A percentile compares a stretch with the other conserved stretches of the same genome.
phyloP scores from a whole-genome alignment of 2,329 filamentous ascomycete genomes.

The Myriosclerotinia curreyana region DNA sequence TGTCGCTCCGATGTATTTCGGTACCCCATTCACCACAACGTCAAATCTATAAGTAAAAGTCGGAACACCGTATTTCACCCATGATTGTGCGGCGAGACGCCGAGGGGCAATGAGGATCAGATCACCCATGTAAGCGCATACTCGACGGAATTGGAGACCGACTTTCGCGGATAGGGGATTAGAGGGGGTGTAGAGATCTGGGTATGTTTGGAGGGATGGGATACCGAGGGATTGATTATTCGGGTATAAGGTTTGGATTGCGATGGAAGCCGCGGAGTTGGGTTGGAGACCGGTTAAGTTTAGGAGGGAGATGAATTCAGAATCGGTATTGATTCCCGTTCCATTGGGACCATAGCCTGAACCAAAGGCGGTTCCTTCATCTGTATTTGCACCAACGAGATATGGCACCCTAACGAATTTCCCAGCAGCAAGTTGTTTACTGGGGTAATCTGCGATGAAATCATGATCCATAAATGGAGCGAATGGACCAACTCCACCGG shows the following conservation, averaged over 20 bases:
- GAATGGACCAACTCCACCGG: constrained; percentile 41
- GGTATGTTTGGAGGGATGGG: constrained; percentile 39
- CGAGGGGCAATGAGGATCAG: constrained; percentile 22
- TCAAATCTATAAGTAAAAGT: constrained; percentile 47
- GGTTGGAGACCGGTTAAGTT: constrained; percentile 7
- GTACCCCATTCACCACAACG: constrained; percentile 40
- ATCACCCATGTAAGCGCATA: constrained; percentile 28
- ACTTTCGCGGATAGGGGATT: constrained; percentile 30
- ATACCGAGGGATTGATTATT: constrained; percentile 49
- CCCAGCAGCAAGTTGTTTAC: constrained; percentile 49
- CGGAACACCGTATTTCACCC: constrained; percentile 24
- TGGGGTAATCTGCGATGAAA: constrained; percentile 47
- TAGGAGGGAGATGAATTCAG: constrained; percentile 24
- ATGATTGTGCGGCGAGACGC: constrained; percentile 22
- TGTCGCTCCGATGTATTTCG: constrained; percentile 33
- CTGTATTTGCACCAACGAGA: constrained; percentile 42
- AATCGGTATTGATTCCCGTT: constrained; percentile 34
- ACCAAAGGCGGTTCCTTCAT: constrained; percentile 45
- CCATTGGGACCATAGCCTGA: constrained; percentile 15
- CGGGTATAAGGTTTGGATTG: constrained; percentile 49
- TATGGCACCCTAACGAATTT: constrained; percentile 45
- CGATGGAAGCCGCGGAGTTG: constrained; percentile 14
- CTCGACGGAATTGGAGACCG: constrained; percentile 38
- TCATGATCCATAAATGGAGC: constrained; percentile 41
- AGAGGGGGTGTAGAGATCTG: constrained; percentile 29